Evolutionary conservation across 2,329 filamentous ascomycete species (phyloP).

Genomic region (Pyricularia sp.): DNA sequence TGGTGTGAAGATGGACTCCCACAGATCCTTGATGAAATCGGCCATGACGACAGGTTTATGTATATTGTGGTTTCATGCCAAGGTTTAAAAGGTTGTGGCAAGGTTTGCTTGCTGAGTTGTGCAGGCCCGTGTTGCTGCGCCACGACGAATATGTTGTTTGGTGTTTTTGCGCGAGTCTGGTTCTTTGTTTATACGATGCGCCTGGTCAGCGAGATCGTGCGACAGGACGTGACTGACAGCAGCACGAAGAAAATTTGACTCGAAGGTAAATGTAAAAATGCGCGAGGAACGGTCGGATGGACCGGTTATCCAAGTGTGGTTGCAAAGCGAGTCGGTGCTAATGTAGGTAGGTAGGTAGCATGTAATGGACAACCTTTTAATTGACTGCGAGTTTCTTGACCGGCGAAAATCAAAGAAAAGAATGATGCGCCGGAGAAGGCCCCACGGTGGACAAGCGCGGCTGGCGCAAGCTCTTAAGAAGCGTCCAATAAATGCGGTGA

Average conservation of each 20-base stretch:
- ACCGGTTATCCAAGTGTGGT: background rate
- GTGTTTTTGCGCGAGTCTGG: background rate
- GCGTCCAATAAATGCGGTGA: background rate
- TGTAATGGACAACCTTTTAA: background rate
- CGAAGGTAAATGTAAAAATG: background rate
- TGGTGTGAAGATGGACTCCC: slow-evolving; percentile 87
- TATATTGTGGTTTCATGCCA: background rate
- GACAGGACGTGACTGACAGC: background rate
- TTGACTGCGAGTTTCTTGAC: background rate
- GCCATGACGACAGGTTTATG: slow-evolving; percentile 34
- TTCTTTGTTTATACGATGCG: background rate
- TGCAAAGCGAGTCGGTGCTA: background rate
- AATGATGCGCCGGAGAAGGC: background rate
- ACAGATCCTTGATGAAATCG: slow-evolving; percentile 64
- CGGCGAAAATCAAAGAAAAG: background rate
- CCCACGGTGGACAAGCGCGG: background rate
- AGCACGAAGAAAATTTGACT: background rate
- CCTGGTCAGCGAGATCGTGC: background rate
- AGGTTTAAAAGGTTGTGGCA: background rate
- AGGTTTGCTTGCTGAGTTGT: background rate
- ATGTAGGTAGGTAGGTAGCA: background rate
- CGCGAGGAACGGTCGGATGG: background rate
- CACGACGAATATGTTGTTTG: background rate
- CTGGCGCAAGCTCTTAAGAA: background rate
- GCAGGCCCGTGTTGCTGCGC: background rate